Evolutionary conservation across 2,329 filamentous ascomycete genomes (phyloP).

Genomic region (Cordyceps farinosa): DNA sequence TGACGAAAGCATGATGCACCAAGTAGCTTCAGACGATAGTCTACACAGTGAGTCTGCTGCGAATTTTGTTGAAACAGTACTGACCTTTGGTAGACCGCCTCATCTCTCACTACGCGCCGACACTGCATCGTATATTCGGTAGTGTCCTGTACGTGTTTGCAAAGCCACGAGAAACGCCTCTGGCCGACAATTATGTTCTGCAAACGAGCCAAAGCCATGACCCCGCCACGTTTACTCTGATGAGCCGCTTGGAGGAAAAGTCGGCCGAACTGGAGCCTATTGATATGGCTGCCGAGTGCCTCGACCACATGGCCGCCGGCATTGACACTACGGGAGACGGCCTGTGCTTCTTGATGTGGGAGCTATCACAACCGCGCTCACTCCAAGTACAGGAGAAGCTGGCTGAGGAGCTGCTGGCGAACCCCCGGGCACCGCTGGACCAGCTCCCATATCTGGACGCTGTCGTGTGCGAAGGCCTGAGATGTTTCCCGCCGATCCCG

Average conservation of each 20-base stretch:
- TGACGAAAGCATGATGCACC: slow-evolving; percentile 65
- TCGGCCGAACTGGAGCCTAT: slow-evolving; percentile 43
- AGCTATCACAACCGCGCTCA: slow-evolving; percentile 60
- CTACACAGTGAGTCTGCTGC: slow-evolving; percentile 52
- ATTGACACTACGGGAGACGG: slow-evolving; percentile 70
- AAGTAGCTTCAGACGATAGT: slow-evolving; percentile 65
- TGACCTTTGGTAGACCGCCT: slow-evolving; percentile 48
- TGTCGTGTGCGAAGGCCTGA: slow-evolving; percentile 58
- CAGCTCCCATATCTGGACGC: slow-evolving; percentile 59
- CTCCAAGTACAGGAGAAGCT: slow-evolving; percentile 49
- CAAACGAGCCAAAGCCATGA: slow-evolving; percentile 44
- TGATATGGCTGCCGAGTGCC: slow-evolving; percentile 63
- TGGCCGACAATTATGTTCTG: slow-evolving; percentile 58
- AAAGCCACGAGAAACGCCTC: slow-evolving; percentile 54
- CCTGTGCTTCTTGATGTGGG: slow-evolving; percentile 68
- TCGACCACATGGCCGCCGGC: slow-evolving; percentile 69
- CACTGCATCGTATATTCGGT: slow-evolving; percentile 45
- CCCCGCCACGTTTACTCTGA: slow-evolving; percentile 52
- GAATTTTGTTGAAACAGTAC: neutral
- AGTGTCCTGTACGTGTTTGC: slow-evolving; percentile 46
- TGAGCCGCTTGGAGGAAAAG: slow-evolving; percentile 56
- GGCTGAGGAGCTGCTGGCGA: slow-evolving; percentile 47
- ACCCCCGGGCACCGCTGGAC: slow-evolving; percentile 41
- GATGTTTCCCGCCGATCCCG: slow-evolving; percentile 62
- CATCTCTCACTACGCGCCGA: slow-evolving; percentile 54